A percentile compares a stretch with the other conserved stretches of the same genome.
Evolutionary conservation across 202 grass and related monocot genomes (phyloP).

Genomic region (Elaeis oleifera): DNA sequence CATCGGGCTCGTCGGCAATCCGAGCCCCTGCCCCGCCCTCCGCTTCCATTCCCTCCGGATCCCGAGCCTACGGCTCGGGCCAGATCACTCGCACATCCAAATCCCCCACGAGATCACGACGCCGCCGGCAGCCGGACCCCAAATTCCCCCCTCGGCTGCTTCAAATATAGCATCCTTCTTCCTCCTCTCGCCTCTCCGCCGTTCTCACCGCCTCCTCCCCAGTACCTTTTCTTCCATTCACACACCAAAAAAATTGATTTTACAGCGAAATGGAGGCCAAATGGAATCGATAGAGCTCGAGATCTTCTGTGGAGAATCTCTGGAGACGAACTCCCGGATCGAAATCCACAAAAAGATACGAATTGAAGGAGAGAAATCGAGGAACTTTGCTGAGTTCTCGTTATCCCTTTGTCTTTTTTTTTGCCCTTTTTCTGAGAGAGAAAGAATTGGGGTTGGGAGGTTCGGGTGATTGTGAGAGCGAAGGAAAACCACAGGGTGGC

Average conservation of each 20-base stretch:
- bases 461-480: constrained; percentile 8
- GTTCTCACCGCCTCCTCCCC: neutral
- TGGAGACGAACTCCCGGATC: neutral
- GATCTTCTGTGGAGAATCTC: constrained; percentile 7
- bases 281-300: constrained; percentile 6
- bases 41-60: constrained; percentile 1
- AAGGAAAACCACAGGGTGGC: constrained; percentile 29
- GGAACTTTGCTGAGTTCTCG: neutral
- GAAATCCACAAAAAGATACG: neutral
- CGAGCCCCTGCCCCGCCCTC: neutral
- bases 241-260: constrained; percentile 5
- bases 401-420: no score
- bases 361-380: neutral
- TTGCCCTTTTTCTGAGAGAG: neutral
- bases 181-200: constrained; percentile 15
- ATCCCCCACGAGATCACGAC: constrained; percentile 1
- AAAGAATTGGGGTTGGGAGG: neutral
- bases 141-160: constrained; percentile 13
- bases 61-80: constrained; percentile 11
- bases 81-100: constrained; percentile 1
- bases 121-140: neutral
- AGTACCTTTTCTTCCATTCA: constrained; percentile 6
- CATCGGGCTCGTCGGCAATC: neutral
- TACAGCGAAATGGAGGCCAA: constrained; percentile 2
- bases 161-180: constrained; percentile 17